Percentiles rank a stretch among this genome's conserved stretches.
Evolutionary conservation across 768 basidiomycete genomes (phyloP).

Genomic region (Suillus clintonianus): DNA sequence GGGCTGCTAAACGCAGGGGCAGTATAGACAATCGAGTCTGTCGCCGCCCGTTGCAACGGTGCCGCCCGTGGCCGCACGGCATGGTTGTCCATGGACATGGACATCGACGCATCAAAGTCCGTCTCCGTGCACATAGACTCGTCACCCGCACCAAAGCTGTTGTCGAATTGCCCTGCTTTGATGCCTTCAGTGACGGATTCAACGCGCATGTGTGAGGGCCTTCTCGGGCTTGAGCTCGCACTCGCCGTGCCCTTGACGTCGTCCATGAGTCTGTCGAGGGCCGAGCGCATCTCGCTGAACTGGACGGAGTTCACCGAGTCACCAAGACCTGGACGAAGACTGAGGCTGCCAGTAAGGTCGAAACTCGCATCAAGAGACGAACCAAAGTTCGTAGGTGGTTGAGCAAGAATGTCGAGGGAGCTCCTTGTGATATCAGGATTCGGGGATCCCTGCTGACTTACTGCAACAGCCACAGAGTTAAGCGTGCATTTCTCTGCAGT

Average conservation of each 20-base stretch:
- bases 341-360: conserved; percentile 26
- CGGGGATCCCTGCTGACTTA: background rate
- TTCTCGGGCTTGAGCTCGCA: conserved; percentile 25
- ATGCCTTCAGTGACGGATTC: conserved; percentile 36
- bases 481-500: conserved; percentile 45
- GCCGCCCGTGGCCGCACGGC: conserved; percentile 6
- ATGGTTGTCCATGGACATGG: conserved; percentile 25
- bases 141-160: conserved; percentile 34
- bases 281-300: conserved; percentile 72
- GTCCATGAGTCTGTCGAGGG: conserved; percentile 72
- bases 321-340: conserved; percentile 25
- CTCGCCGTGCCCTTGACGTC: conserved; percentile 45
- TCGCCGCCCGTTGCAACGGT: conserved; percentile 50
- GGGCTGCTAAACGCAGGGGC: conserved; percentile 37
- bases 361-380: conserved; percentile 22
- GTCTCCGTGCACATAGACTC: conserved; percentile 33
- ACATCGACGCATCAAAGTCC: conserved; percentile 16
- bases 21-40: conserved; percentile 44
- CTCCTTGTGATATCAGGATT: background rate
- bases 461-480: conserved; percentile 11
- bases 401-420: background rate
- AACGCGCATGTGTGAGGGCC: conserved; percentile 17
- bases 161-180: conserved; percentile 33
- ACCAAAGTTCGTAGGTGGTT: conserved; percentile 14
- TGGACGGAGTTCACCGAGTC: conserved; percentile 53